Percentiles rank a stretch among this genome's conserved stretches.
Conservation (phyloP, 2,329 filamentous ascomycete species). For the Paraphoma sp. region DNA sequence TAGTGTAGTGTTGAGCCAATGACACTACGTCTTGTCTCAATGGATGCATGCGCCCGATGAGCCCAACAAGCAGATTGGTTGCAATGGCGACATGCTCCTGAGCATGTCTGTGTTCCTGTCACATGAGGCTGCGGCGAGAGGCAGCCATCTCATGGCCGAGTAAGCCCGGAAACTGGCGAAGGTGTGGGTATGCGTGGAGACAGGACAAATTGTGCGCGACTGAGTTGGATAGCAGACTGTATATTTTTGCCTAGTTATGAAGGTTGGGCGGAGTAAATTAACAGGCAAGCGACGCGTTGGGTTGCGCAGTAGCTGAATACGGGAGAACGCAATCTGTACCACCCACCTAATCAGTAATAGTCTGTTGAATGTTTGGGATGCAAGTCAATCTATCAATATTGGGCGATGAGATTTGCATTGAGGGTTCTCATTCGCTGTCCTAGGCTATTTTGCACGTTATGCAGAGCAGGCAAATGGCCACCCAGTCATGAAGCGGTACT, state of each 20-base stretch:
- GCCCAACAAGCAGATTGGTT: too few species aligned
- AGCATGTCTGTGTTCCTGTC: too few species aligned
- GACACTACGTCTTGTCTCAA: too few species aligned
- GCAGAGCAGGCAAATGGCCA: slow-evolving; percentile 38
- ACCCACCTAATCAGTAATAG: not conserved
- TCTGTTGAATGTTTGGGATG: not conserved
- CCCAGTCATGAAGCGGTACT: slow-evolving; percentile 41
- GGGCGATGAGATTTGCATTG: not conserved
- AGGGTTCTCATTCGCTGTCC: slow-evolving; percentile 18
- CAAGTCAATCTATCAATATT: not conserved
- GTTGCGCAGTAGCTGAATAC: too few species aligned
- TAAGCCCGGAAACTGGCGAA: not conserved
- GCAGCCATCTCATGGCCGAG: not conserved
- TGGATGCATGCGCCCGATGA: too few species aligned
- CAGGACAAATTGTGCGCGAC: too few species aligned
- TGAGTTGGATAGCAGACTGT: too few species aligned
- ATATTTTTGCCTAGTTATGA: too few species aligned
- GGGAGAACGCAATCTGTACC: not conserved
- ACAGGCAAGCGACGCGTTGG: too few species aligned
- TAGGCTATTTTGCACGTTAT: slow-evolving; percentile 32
- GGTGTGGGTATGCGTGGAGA: not conserved
- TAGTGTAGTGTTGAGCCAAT: too few species aligned
- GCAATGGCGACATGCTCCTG: too few species aligned
- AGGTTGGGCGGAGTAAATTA: too few species aligned
- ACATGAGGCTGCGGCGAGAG: not conserved